A percentile compares a stretch with the other conserved stretches of the same genome.
phyloP scores from a whole-genome alignment of 2,329 filamentous ascomycete genomes.

The Neofusicoccum ribis region DNA sequence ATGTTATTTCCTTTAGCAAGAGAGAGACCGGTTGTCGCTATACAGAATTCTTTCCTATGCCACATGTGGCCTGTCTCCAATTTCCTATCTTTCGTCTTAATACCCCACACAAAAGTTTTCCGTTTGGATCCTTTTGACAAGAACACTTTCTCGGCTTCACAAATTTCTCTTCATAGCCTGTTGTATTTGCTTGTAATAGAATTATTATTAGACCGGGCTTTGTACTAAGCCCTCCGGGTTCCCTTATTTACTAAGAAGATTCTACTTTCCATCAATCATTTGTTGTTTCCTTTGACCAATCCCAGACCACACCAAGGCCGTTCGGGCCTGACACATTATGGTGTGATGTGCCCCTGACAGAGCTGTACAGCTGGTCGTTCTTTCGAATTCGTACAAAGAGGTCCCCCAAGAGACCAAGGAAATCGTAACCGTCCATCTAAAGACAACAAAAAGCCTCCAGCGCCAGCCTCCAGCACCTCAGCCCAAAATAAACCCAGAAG shows the following conservation, averaged over 20 bases:
- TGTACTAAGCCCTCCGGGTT: background rate
- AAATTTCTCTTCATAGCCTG: background rate
- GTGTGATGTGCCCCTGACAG: background rate
- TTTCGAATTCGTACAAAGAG: too few species aligned
- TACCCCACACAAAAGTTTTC: background rate
- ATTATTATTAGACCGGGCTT: slow-evolving; percentile 1
- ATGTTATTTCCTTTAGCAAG: background rate
- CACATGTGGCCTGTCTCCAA: too few species aligned
- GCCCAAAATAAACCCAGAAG: too few species aligned
- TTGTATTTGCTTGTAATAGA: background rate
- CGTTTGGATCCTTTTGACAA: background rate
- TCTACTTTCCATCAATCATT: background rate
- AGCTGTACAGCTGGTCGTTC: background rate
- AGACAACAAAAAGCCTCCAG: too few species aligned
- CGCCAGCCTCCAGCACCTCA: too few species aligned
- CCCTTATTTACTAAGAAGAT: background rate
- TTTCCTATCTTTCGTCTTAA: background rate
- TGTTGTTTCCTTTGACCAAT: background rate
- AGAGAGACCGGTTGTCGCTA: background rate
- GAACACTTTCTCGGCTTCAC: background rate
- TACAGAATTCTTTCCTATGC: background rate
- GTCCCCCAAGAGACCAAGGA: too few species aligned
- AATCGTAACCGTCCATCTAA: background rate
- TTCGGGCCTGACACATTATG: background rate
- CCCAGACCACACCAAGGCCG: too few species aligned